These are phyloP conservation scores for Rosa chinensis DNA, from an alignment of 306 rosid genomes.

Conservation along the genomic window DNA sequence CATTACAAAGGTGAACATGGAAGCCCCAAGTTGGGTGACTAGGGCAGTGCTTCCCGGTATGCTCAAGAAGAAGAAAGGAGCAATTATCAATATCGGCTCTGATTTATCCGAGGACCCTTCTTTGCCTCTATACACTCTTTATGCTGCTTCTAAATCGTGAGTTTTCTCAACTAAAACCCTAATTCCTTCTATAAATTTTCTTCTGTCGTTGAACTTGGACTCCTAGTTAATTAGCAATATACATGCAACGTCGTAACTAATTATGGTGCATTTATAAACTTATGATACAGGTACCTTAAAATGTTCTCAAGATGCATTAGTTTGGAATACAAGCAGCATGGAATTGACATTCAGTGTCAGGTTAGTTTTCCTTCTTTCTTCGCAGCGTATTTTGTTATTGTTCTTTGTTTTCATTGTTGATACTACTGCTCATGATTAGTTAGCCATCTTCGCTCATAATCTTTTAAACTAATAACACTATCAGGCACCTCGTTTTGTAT, in stretches of 20 bases:
- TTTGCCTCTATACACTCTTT: constrained; percentile 38
- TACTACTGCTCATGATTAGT: not conserved
- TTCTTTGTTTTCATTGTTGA: not conserved
- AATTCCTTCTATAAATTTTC: not conserved
- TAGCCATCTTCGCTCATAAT: not conserved
- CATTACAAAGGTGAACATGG: constrained; percentile 40
- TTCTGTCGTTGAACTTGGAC: not conserved
- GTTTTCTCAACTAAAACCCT: constrained; percentile 4
- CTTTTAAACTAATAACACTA: not conserved
- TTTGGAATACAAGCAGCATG: constrained; percentile 19
- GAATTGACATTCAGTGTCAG: constrained; percentile 29
- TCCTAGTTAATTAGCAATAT: no score
- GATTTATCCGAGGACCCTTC: constrained; percentile 43
- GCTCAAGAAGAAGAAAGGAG: constrained; percentile 51
- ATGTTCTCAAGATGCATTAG: constrained; percentile 4
- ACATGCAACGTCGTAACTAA: no score
- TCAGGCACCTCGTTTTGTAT: constrained; percentile 30
- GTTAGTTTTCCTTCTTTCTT: not conserved
- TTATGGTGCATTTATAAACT: no score
- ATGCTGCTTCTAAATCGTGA: constrained; percentile 53
- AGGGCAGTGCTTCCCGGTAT: constrained; percentile 40
- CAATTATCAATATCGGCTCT: constrained; percentile 49
- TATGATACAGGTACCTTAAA: constrained; percentile 7
- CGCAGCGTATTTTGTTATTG: not conserved
- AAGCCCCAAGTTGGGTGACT: constrained; percentile 41